Evolutionary conservation across 2,329 filamentous ascomycete genomes (phyloP), one percentile per base, ranked within the genome.

Genomic region (Cucurbitaria berberidis): DNA sequence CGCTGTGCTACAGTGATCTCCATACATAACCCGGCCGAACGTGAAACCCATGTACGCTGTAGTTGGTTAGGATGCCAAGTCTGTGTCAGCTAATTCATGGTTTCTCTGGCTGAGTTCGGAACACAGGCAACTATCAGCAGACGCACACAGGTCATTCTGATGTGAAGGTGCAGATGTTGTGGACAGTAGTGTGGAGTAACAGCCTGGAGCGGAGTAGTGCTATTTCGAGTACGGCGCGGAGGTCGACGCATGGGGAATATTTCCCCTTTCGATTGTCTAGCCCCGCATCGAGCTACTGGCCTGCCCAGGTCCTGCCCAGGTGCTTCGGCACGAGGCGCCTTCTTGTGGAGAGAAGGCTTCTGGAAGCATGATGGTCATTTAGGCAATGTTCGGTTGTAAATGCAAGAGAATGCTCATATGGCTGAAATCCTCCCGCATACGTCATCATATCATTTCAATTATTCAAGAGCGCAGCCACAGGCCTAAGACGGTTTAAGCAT

Each of bases 201-300:
- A n/a, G n/a, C n/a, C n/a, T 42, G 34, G 57, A 49, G 50, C 47
- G 57, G 48, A 45, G 49, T 16, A 41, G 24, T 26, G 46, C 51
- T 52, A 43, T 27, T 27, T 36, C 24, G 35, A 45, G 53, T 16
- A 47, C 43, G 15, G 3, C 34, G 26, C 29, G n/a, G 48, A 49
- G 10, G 16, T 38, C 13, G 45, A 40, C 48, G 9, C n/a, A 63
- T 47, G 63, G 63, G 63, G 66, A 56, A 66, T 65, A 32, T 54
- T 59, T 62, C 66, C 62, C 60, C 60, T 51, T 60, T 29, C 4
- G 45, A 22, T 29, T 5, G 24, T 22, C 16, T 40, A 48, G 26
- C 41, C 46, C 53, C 47, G 45, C 45, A 36, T 39, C 36, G 38
- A 35, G 19, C n/a, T 8, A 10, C 9, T 41, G 45, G 45, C 34